Evolutionary conservation across 805 yeast genomes (phyloP).

Genomic region (Hanseniaspora clermontiae): DNA sequence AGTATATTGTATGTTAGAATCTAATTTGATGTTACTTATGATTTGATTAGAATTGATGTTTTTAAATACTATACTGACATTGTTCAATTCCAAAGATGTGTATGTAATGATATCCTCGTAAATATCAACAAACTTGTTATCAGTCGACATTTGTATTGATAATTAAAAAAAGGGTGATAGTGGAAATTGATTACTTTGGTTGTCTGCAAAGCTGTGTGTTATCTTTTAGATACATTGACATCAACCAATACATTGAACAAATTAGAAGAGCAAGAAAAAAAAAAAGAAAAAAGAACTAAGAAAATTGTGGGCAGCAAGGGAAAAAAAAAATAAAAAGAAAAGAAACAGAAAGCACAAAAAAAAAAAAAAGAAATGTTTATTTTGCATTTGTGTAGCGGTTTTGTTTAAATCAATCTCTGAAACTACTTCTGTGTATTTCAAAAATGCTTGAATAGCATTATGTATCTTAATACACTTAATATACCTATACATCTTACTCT

Average conservation of each 20-base stretch:
- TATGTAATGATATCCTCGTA: slow-evolving; percentile 51
- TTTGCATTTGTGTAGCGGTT: neutral
- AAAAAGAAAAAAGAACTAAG: neutral
- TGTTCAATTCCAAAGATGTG: slow-evolving; percentile 54
- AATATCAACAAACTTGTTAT: slow-evolving; percentile 27
- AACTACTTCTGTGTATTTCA: neutral
- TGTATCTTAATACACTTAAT: no score
- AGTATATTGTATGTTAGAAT: neutral
- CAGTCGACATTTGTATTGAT: neutral
- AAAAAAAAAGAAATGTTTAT: neutral
- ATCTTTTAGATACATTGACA: no score
- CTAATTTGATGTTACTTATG: neutral
- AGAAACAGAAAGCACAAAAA: neutral
- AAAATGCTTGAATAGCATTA: no score
- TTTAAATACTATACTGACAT: slow-evolving; percentile 56
- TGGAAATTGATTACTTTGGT: neutral
- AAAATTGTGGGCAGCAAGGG: no score
- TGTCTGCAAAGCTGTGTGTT: neutral
- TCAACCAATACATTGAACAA: no score
- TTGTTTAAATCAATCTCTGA: no score
- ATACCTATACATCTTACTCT: no score
- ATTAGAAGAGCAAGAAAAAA: neutral
- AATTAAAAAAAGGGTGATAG: neutral
- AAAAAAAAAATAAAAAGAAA: neutral
- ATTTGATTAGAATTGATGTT: slow-evolving; percentile 34